These are phyloP conservation scores for Tetramitus jugosus DNA, from an alignment of 208 protist species.

Conservation along the genomic window DNA sequence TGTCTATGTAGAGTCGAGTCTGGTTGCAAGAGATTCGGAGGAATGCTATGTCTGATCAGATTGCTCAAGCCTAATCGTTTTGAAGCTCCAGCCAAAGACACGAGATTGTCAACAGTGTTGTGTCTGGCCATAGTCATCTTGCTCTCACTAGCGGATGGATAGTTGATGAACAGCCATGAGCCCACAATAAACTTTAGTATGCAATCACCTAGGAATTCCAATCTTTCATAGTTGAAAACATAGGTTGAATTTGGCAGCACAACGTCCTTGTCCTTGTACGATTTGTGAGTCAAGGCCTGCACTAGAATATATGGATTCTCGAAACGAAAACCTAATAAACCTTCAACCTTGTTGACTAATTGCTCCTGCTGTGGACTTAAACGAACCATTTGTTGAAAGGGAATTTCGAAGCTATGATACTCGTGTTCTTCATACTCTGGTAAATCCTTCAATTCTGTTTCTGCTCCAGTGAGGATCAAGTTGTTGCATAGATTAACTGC, in stretches of 20 bases:
- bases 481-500: not conserved
- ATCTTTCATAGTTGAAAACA: slow-evolving; percentile 16
- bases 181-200: not conserved
- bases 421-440: not conserved
- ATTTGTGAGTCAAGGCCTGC: not conserved
- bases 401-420: slow-evolving; percentile 2
- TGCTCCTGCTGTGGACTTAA: not conserved
- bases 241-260: not conserved
- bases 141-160: not conserved
- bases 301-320: not conserved
- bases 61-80: not conserved
- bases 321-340: not conserved
- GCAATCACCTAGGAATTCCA: slow-evolving; percentile 6
- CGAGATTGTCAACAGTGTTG: not conserved
- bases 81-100: not conserved
- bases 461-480: not conserved
- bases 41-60: not conserved
- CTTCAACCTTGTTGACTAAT: not conserved
- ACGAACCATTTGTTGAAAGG: not conserved
- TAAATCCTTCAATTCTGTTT: not conserved
- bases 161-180: not conserved
- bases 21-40: not conserved
- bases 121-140: not conserved
- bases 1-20: not conserved
- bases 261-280: not conserved